These are phyloP conservation scores for Suhomyces bribrorum DNA, from an alignment of 1,139 yeast species.

Conservation along the genomic window DNA sequence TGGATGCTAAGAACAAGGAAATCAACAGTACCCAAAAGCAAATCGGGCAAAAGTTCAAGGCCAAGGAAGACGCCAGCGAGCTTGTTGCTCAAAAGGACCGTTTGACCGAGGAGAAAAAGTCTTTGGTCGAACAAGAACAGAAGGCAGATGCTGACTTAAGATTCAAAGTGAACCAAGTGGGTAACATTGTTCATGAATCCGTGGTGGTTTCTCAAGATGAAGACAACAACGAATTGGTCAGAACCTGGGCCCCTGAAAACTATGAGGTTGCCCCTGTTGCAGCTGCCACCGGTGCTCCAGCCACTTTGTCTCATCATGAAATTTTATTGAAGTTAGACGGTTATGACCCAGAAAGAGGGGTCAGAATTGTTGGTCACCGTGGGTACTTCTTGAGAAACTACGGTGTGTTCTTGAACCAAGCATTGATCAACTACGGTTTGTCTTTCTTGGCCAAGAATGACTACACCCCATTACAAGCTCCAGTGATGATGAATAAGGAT, in stretches of 20 bases:
- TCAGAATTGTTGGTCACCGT: conserved; percentile 96
- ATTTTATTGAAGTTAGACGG: conserved; percentile 92
- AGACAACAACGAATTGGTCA: conserved; percentile 84
- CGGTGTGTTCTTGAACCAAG: conserved; percentile 98
- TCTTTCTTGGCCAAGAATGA: conserved; percentile 77
- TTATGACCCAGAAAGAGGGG: conserved; percentile 98
- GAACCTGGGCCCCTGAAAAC: conserved; percentile 78
- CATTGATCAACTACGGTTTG: conserved; percentile 93
- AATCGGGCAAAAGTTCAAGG: conserved; percentile 88
- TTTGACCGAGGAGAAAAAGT: conserved; percentile 68
- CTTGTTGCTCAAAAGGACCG: conserved; percentile 78
- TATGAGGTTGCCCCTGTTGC: conserved; percentile 62
- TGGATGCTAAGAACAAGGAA: conserved; percentile 86
- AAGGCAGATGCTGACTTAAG: conserved; percentile 76
- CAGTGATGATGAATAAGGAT: conserved; percentile 99
- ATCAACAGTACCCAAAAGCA: conserved; percentile 88
- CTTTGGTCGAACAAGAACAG: conserved; percentile 65
- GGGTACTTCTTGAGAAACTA: conserved; percentile 93
- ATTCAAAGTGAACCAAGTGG: conserved; percentile 81
- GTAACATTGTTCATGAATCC: conserved; percentile 89
- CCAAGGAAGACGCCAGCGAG: conserved; percentile 90
- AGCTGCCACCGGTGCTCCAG: conserved; percentile 72
- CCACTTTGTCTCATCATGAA: conserved; percentile 91
- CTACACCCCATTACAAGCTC: conserved; percentile 93
- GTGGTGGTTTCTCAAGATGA: conserved; percentile 89